These are phyloP conservation scores for Ceratocystis colombiana DNA, from an alignment of 2,329 filamentous ascomycete genomes.

Conservation along the genomic window DNA sequence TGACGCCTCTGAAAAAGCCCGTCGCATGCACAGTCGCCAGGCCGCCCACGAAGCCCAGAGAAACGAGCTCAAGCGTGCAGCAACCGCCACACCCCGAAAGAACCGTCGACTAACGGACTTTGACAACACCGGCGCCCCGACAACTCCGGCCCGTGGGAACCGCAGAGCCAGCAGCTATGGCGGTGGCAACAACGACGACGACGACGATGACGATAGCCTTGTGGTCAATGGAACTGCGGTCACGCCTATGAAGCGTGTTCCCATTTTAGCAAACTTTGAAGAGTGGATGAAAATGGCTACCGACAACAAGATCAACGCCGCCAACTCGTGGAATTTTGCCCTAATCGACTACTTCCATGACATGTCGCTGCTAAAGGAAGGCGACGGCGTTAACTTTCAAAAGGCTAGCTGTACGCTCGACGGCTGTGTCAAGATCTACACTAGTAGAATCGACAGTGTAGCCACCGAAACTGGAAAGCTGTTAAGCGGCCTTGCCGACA, in stretches of 20 bases:
- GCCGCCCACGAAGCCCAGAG: constrained; percentile 82
- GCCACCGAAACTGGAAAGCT: constrained; percentile 95
- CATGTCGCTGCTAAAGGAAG: constrained; percentile 93
- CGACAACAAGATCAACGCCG: constrained; percentile 97
- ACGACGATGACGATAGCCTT: constrained; percentile 50
- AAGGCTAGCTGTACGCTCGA: constrained; percentile 96
- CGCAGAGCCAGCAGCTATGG: constrained; percentile 32
- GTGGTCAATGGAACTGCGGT: constrained; percentile 65
- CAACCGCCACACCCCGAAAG: constrained; percentile 58
- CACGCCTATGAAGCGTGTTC: constrained; percentile 92
- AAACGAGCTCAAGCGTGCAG: constrained; percentile 76
- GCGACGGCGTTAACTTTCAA: constrained; percentile 95
- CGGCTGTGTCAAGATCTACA: constrained; percentile 98
- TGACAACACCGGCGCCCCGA: constrained; percentile 47
- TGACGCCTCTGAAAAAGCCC: constrained; percentile 83
- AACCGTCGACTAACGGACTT: constrained; percentile 49
- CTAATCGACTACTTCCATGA: constrained; percentile 99
- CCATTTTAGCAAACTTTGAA: constrained; percentile 94
- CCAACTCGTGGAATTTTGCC: constrained; percentile 99
- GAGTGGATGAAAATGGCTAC: constrained; percentile 99
- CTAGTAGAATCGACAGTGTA: constrained; percentile 93
- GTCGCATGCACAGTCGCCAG: constrained; percentile 75
- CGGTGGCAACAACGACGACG: constrained; percentile 34
- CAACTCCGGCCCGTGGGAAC: constrained; percentile 43
- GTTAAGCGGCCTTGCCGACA: constrained; percentile 84